Base-by-base conservation (phyloP, 139 green algal genomes). In the Auxenochlorella pyrenoidosa region DNA sequence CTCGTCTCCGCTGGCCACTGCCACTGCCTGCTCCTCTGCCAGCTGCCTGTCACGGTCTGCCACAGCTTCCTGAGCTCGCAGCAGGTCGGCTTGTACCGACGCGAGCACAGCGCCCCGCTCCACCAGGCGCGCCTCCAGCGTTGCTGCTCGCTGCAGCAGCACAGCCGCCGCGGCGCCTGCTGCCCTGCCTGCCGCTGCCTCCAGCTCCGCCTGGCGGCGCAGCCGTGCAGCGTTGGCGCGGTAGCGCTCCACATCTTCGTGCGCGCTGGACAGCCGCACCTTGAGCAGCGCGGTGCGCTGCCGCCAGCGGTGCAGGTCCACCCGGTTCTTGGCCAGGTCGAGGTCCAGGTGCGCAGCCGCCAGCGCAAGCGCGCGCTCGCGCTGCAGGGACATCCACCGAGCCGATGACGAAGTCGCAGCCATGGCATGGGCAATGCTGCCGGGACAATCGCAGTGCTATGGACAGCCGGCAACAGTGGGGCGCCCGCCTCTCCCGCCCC, bases 201-300 rank as follows among this genome's bases (percentile, higher is more conserved):
- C 82, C 82, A 86, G 82, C 44, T 86, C 82, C 3, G 12, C 30
- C 47, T 86, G 82, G 43, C 66, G 82, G 19, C 8, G 32, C 41
- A 86, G 65, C 21, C 78, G 43, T 22, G 60, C 68, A 21, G 30
- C 66, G 16, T 65, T 13, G 51, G 70, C 70, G 13, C 65, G 47
- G 83, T 87, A 87, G 70, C 83, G 83, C 19, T 87, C 83, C 47
- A 72, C 83, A 32, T 87, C 83, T 51, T 87, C 83, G 12, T 73
- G 51, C 51, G 71, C 70, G 34, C 71, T 82, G 34, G 83, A 87
- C 51, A 82, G 83, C 19, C 83, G 83, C 44, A 87, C 83, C 28
- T 87, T 87, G 68, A 87, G 83, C 70, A 87, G 83, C 18, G 83
- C 83, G 34, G 70, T 87, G 71, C 83, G 83, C 83, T 87, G 83